These are phyloP conservation scores for Leccinum subgranulosum DNA, from an alignment of 768 basidiomycete species.

Conservation along the genomic window DNA sequence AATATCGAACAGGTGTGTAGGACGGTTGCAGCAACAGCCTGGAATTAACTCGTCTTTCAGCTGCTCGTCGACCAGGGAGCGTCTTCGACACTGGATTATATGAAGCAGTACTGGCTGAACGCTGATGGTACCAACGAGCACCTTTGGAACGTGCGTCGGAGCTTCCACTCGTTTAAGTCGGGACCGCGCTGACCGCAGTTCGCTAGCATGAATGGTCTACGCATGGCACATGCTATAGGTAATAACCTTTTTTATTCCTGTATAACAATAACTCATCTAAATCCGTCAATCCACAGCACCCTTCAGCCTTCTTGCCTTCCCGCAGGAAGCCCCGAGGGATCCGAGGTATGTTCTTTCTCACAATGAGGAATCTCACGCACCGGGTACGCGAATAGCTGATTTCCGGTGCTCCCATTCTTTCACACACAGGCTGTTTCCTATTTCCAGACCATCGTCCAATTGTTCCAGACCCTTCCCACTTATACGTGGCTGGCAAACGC, in stretches of 20 bases:
- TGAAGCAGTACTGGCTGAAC: constrained; percentile 64
- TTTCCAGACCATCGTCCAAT: constrained; percentile 53
- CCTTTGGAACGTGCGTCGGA: constrained; percentile 62
- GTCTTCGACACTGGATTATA: constrained; percentile 53
- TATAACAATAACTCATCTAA: not conserved
- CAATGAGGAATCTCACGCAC: not conserved
- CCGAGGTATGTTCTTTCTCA: constrained; percentile 42
- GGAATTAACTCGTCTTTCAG: constrained; percentile 31
- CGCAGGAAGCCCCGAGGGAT: constrained; percentile 50
- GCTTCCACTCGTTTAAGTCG: not conserved
- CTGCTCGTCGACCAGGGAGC: constrained; percentile 55
- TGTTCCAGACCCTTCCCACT: constrained; percentile 70
- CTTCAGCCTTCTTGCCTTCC: constrained; percentile 56
- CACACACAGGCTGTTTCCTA: constrained; percentile 56
- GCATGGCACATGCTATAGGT: constrained; percentile 56
- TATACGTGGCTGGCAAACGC: constrained; percentile 67
- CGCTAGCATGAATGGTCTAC: constrained; percentile 65
- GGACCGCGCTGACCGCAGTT: not conserved
- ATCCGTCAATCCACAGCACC: constrained; percentile 40
- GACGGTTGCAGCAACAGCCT: not conserved
- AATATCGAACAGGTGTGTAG: constrained; percentile 39
- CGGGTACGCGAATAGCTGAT: not conserved
- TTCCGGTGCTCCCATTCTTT: not conserved
- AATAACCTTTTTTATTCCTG: not conserved
- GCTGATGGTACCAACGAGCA: constrained; percentile 56